Evolutionary conservation across 2,329 filamentous ascomycete species (phyloP).

Genomic region (Phialophora tarda): DNA sequence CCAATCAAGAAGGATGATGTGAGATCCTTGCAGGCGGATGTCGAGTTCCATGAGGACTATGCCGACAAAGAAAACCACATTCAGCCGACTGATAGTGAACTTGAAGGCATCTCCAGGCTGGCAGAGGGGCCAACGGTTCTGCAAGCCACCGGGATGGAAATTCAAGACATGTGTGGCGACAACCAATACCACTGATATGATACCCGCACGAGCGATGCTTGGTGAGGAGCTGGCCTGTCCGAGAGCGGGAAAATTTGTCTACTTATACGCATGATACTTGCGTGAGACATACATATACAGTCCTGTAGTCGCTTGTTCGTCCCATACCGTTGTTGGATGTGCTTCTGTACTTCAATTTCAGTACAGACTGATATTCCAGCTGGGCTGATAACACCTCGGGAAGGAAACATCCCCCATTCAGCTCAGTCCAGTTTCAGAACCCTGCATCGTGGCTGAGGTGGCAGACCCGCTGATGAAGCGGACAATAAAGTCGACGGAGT

Average conservation of each 20-base stretch:
- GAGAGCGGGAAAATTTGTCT: constrained; percentile 1
- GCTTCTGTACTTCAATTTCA: not conserved
- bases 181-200: constrained; percentile 6
- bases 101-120: constrained; percentile 17
- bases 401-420: not conserved
- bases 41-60: constrained; percentile 26
- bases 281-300: not conserved
- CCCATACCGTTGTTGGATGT: not conserved
- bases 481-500: constrained; percentile 12
- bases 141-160: constrained; percentile 19
- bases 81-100: constrained; percentile 16
- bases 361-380: not conserved
- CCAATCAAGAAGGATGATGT: constrained; percentile 33
- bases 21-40: constrained; percentile 32
- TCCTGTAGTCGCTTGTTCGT: not conserved
- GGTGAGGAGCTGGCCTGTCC: not conserved
- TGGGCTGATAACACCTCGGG: not conserved
- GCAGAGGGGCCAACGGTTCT: constrained; percentile 20
- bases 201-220: not conserved
- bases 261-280: not conserved
- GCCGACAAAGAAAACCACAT: constrained; percentile 17
- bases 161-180: not conserved
- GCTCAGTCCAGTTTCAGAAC: constrained; percentile 30
- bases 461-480: constrained; percentile 10
- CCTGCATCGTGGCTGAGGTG: constrained; percentile 23